phyloP scores from a whole-genome alignment of 2,329 filamentous ascomycete species.

The Aschersonia sp. region DNA sequence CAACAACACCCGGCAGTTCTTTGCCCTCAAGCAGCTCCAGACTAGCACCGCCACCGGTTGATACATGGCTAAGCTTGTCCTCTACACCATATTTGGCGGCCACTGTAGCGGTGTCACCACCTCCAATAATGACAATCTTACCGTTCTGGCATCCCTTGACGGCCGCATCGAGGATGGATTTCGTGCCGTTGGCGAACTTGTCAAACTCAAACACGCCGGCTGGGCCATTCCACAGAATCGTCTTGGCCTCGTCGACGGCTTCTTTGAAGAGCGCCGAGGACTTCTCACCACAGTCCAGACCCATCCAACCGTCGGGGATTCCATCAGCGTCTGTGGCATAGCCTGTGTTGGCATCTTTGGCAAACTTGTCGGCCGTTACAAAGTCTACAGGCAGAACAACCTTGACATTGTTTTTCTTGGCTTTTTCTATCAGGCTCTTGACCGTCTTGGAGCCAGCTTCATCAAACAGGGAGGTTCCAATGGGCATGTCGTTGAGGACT shows the following conservation, averaged over 20 bases:
- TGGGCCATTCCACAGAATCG: conserved; percentile 98
- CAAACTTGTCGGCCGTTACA: conserved; percentile 91
- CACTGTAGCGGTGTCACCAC: conserved; percentile 94
- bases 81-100: conserved; percentile 95
- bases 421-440: conserved; percentile 76
- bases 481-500: conserved; percentile 79
- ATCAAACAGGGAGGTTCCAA: conserved; percentile 85
- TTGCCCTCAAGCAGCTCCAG: conserved; percentile 97
- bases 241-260: conserved; percentile 78
- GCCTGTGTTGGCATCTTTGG: conserved; percentile 65
- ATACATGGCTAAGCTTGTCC: conserved; percentile 95
- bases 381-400: conserved; percentile 91
- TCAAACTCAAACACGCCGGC: conserved; percentile 97
- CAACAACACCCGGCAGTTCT: conserved; percentile 83
- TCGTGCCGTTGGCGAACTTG: conserved; percentile 83
- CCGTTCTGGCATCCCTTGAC: conserved; percentile 59
- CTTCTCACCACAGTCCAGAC: conserved; percentile 86
- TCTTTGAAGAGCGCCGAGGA: conserved; percentile 77
- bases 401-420: conserved; percentile 91
- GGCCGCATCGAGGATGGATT: conserved; percentile 78
- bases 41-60: conserved; percentile 87
- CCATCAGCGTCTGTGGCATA: conserved; percentile 74
- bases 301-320: conserved; percentile 96
- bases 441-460: conserved; percentile 90
- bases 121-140: conserved; percentile 96